These are phyloP conservation scores for Aphanomyces cochlioides DNA, from an alignment of 352 stramenopile genomes.

Conservation along the genomic window DNA sequence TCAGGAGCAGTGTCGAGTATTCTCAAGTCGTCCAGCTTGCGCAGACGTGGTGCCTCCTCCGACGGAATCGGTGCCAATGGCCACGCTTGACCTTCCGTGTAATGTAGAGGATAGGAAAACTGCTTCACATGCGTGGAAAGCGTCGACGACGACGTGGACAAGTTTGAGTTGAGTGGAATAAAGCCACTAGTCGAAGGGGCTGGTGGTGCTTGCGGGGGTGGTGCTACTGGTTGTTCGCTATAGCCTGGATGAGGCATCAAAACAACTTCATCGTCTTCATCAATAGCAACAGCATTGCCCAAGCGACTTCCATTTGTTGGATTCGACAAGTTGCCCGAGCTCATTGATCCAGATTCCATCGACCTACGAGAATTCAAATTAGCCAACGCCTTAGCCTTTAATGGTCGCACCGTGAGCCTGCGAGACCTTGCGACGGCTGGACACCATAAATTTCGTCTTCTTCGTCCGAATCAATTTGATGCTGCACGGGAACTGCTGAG, in stretches of 20 bases:
- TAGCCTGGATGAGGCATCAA: not conserved
- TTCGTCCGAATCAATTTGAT: slow-evolving; percentile 25
- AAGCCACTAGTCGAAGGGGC: not conserved
- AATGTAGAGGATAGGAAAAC: slow-evolving; percentile 66
- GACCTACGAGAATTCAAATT: not conserved
- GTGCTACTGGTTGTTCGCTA: not conserved
- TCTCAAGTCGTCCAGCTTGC: slow-evolving; percentile 52
- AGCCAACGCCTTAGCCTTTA: no score
- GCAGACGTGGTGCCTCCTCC: slow-evolving; percentile 52
- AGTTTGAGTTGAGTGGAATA: slow-evolving; percentile 13
- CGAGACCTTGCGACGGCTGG: not conserved
- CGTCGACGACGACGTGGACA: not conserved
- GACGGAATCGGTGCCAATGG: slow-evolving; percentile 57
- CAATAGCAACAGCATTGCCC: not conserved
- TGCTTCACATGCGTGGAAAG: slow-evolving; percentile 31
- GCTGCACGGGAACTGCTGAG: slow-evolving; percentile 15
- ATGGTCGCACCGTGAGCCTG: not conserved
- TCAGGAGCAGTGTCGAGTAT: slow-evolving; percentile 41
- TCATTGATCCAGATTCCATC: slow-evolving; percentile 4
- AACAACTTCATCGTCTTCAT: slow-evolving; percentile 19
- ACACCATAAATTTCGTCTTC: slow-evolving; percentile 8
- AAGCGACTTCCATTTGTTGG: not conserved
- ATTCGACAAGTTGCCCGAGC: slow-evolving; percentile 10
- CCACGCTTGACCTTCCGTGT: slow-evolving; percentile 66
- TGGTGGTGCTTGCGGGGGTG: not conserved